These are phyloP conservation scores for Hypoxylon lienhwacheense DNA, from an alignment of 495 filamentous ascomycete species.

Conservation along the genomic window DNA sequence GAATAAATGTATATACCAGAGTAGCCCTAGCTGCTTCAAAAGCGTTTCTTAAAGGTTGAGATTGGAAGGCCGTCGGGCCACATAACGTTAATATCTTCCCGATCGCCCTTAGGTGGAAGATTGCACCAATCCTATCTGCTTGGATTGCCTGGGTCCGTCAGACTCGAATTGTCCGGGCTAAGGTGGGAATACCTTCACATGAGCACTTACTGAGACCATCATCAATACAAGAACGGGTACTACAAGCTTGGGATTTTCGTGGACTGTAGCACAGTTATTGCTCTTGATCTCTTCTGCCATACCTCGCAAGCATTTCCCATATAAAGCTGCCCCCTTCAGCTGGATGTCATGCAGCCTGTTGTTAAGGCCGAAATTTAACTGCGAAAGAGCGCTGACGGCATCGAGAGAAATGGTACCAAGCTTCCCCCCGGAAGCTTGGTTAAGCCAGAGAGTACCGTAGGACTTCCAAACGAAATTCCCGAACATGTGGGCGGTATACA, in stretches of 20 bases:
- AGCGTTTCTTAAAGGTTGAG: conserved; percentile 27
- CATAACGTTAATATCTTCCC: conserved; percentile 26
- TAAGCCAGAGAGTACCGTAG: conserved; percentile 26
- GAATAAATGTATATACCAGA: conserved; percentile 4
- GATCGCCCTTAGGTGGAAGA: conserved; percentile 28
- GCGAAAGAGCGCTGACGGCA: conserved; percentile 26
- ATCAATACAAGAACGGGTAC: conserved; percentile 32
- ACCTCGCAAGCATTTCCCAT: conserved; percentile 28
- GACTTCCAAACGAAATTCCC: conserved; percentile 31
- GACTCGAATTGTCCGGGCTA: neutral
- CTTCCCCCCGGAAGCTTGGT: conserved; percentile 26
- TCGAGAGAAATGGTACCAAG: conserved; percentile 26
- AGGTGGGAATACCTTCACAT: neutral
- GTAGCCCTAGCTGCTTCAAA: conserved; percentile 32
- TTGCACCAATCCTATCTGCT: conserved; percentile 20
- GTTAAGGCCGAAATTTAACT: conserved; percentile 25
- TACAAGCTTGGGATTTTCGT: conserved; percentile 17
- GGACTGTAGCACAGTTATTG: conserved; percentile 2
- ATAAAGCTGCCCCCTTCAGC: conserved; percentile 17
- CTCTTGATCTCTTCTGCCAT: conserved; percentile 24
- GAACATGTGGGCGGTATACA: conserved; percentile 30
- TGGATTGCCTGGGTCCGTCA: conserved; percentile 23
- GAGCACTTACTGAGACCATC: conserved; percentile 30
- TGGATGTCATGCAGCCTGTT: conserved; percentile 22
- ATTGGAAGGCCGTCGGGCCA: conserved; percentile 28